A percentile compares a stretch with the other conserved stretches of the same genome.
Evolutionary conservation across 1,284 basidiomycete species (phyloP).

Genomic region (Sphaerobolus stellatus): DNA sequence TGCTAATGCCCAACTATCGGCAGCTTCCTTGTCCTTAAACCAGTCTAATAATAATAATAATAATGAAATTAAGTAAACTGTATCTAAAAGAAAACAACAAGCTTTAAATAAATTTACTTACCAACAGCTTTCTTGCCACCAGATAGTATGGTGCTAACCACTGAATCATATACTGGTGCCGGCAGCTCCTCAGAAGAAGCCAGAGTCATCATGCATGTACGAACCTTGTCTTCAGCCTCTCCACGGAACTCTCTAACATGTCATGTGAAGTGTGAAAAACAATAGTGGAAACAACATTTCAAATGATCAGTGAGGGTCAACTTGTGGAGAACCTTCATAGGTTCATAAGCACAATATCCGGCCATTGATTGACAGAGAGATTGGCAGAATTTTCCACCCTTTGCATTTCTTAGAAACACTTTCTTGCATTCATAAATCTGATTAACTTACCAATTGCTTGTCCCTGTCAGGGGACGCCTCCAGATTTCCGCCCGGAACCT

Average conservation of each 20-base stretch:
- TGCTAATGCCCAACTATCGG: background rate
- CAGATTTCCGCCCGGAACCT: too few species aligned
- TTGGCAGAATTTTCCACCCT: constrained; percentile 1
- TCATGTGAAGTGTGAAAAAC: constrained; percentile 7
- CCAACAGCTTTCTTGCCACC: constrained; percentile 12
- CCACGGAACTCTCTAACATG: background rate
- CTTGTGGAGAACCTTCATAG: background rate
- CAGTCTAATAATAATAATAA: background rate
- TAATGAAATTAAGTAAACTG: too few species aligned
- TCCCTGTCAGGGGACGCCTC: too few species aligned
- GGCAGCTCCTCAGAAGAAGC: background rate
- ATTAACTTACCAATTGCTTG: constrained; percentile 23
- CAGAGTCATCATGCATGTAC: constrained; percentile 5
- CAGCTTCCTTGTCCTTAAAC: background rate
- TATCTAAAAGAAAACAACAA: too few species aligned
- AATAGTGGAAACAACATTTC: constrained; percentile 2
- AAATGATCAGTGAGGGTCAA: constrained; percentile 8
- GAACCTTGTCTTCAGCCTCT: background rate
- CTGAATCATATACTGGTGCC: background rate
- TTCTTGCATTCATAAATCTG: background rate
- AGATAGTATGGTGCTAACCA: background rate
- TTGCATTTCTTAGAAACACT: too few species aligned
- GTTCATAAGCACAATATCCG: background rate
- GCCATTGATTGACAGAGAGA: background rate
- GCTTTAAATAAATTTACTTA: background rate